Evolutionary conservation across 805 yeast genomes (phyloP).

Genomic region (Lachancea lanzarotensis): DNA sequence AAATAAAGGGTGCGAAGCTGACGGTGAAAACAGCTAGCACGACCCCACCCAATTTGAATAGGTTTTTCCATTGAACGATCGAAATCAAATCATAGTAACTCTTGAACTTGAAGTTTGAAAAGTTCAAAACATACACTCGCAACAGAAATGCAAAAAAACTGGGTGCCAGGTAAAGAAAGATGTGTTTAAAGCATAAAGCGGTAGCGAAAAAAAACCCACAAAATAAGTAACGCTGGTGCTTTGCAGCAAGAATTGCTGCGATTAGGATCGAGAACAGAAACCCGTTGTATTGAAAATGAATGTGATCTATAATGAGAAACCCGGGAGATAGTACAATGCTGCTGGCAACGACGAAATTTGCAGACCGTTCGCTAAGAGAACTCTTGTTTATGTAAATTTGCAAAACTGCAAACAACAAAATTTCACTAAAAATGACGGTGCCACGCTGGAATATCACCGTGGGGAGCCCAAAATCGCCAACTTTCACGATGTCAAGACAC

Average conservation of each 20-base stretch:
- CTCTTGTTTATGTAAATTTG: constrained; percentile 62
- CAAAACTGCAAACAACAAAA: constrained; percentile 59
- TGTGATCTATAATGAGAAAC: constrained; percentile 82
- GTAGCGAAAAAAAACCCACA: constrained; percentile 68
- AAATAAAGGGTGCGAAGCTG: constrained; percentile 76
- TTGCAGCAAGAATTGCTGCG: constrained; percentile 65
- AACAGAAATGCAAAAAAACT: constrained; percentile 79
- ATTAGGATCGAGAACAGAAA: constrained; percentile 82
- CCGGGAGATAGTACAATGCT: constrained; percentile 87
- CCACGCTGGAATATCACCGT: constrained; percentile 75
- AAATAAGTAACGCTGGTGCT: constrained; percentile 46
- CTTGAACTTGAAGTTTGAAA: constrained; percentile 29
- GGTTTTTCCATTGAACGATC: constrained; percentile 47
- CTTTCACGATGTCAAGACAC: constrained; percentile 59
- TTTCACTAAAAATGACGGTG: constrained; percentile 75
- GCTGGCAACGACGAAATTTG: constrained; percentile 67
- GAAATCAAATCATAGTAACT: constrained; percentile 31
- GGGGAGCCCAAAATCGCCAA: constrained; percentile 67
- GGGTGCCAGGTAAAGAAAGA: constrained; percentile 88
- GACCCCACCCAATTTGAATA: constrained; percentile 54
- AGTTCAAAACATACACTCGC: constrained; percentile 60
- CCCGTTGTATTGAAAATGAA: constrained; percentile 96
- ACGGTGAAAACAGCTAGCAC: constrained; percentile 55
- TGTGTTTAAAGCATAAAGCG: constrained; percentile 88
- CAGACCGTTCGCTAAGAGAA: constrained; percentile 32